Percentiles rank a stretch among this genome's conserved stretches.
phyloP scores from a whole-genome alignment of 2,329 filamentous ascomycete species.

The Claviceps arundinis region DNA sequence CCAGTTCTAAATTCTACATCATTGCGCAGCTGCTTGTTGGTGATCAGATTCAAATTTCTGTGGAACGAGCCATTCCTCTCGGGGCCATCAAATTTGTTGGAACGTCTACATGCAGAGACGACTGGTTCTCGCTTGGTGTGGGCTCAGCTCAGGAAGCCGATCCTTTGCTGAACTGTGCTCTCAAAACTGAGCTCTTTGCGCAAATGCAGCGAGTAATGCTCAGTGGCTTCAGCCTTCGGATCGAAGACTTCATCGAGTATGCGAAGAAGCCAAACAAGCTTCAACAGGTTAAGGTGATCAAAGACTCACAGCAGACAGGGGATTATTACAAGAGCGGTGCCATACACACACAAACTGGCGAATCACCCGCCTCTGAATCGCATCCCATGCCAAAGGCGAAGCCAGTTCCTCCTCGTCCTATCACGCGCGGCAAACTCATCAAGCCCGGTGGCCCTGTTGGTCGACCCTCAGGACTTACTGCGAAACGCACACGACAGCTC shows the following conservation, averaged over 20 bases:
- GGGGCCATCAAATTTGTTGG: slow-evolving; percentile 83
- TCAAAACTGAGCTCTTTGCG: slow-evolving; percentile 96
- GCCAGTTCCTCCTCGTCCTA: slow-evolving; percentile 74
- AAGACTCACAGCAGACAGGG: slow-evolving; percentile 63
- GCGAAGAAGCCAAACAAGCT: slow-evolving; percentile 96
- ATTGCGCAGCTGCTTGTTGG: slow-evolving; percentile 75
- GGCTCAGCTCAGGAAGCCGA: slow-evolving; percentile 87
- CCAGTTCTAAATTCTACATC: slow-evolving; percentile 71
- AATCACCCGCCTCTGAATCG: slow-evolving; percentile 70
- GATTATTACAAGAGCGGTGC: slow-evolving; percentile 92
- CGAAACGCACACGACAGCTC: slow-evolving; percentile 31
- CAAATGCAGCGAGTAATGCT: slow-evolving; percentile 73
- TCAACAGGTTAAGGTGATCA: slow-evolving; percentile 75
- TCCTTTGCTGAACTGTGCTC: slow-evolving; percentile 80
- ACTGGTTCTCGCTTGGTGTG: slow-evolving; percentile 90
- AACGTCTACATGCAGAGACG: slow-evolving; percentile 69
- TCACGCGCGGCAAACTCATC: slow-evolving; percentile 86
- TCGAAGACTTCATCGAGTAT: slow-evolving; percentile 79
- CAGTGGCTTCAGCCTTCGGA: slow-evolving; percentile 68
- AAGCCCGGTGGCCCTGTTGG: slow-evolving; percentile 79
- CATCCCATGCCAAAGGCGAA: slow-evolving; percentile 78
- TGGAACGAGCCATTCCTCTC: slow-evolving; percentile 71
- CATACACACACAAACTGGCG: slow-evolving; percentile 75
- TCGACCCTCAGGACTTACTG: slow-evolving; percentile 58
- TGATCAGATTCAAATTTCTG: slow-evolving; percentile 64